Evolutionary conservation across 306 rosid species (phyloP).

Genomic region (Malus fusca): DNA sequence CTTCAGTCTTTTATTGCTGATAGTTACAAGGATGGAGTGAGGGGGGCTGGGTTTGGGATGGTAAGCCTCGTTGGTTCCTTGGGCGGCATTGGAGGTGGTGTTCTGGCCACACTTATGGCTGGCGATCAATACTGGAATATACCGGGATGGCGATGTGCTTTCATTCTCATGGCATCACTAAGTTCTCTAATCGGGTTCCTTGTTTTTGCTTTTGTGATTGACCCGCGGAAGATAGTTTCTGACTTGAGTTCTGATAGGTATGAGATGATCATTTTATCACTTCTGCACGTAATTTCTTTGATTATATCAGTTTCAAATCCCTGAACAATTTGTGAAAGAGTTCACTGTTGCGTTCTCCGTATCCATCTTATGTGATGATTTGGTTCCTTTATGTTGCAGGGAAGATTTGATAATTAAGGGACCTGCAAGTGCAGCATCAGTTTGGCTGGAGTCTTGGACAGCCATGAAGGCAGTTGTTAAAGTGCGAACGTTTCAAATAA

Average conservation of each 20-base stretch:
- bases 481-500: slow-evolving; percentile 78
- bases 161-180: slow-evolving; percentile 64
- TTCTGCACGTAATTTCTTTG: neutral
- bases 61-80: slow-evolving; percentile 60
- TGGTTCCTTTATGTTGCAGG: slow-evolving; percentile 29
- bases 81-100: slow-evolving; percentile 98
- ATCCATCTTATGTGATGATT: neutral
- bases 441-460: slow-evolving; percentile 70
- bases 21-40: slow-evolving; percentile 65
- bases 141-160: slow-evolving; percentile 88
- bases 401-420: slow-evolving; percentile 36
- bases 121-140: slow-evolving; percentile 64
- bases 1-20: slow-evolving; percentile 96
- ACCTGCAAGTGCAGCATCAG: slow-evolving; percentile 39
- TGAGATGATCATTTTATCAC: neutral
- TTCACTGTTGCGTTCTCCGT: neutral
- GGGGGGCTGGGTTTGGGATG: slow-evolving; percentile 87
- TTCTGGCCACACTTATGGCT: slow-evolving; percentile 90
- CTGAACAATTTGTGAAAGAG: neutral
- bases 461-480: slow-evolving; percentile 73
- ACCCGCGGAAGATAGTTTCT: slow-evolving; percentile 44
- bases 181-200: slow-evolving; percentile 78
- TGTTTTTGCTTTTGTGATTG: slow-evolving; percentile 66
- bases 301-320: neutral
- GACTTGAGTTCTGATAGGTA: slow-evolving; percentile 47